These are phyloP conservation scores for Curvularia eragrostidis DNA, from an alignment of 2,329 filamentous ascomycete genomes.

Conservation along the genomic window DNA sequence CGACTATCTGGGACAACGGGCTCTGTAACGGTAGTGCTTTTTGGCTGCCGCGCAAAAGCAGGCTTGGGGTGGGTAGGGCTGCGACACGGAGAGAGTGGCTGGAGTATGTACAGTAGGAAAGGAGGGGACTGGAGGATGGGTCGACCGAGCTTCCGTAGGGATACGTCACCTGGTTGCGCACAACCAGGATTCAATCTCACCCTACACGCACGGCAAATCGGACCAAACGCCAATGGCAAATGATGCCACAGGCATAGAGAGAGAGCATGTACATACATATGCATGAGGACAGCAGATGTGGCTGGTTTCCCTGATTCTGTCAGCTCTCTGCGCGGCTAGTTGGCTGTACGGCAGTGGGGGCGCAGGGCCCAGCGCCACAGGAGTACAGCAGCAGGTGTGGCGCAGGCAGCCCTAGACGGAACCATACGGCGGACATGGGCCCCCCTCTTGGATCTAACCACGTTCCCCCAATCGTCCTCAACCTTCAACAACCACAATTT, in stretches of 20 bases:
- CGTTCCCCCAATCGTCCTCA: constrained; percentile 14
- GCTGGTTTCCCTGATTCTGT: neutral
- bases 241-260: neutral
- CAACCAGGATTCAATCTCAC: constrained; percentile 4
- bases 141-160: constrained; percentile 16
- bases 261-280: neutral
- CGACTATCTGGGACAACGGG: neutral
- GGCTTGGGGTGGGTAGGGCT: constrained; percentile 5
- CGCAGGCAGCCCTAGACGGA: constrained; percentile 9
- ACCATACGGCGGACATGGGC: constrained; percentile 11
- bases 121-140: constrained; percentile 7
- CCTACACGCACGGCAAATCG: neutral
- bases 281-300: neutral
- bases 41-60: constrained; percentile 4
- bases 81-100: constrained; percentile 12
- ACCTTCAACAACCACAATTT: constrained; percentile 6
- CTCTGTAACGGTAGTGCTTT: constrained; percentile 1
- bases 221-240: neutral
- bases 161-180: constrained; percentile 23
- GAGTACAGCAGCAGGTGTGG: constrained; percentile 11
- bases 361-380: constrained; percentile 13
- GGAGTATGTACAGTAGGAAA: constrained; percentile 6
- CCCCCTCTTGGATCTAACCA: constrained; percentile 18
- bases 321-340: constrained; percentile 1
- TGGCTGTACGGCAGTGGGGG: constrained; percentile 4